A percentile compares a stretch with the other conserved stretches of the same genome.
Evolutionary conservation across 805 yeast species (phyloP).

Genomic region (Alloascoidea africana): DNA sequence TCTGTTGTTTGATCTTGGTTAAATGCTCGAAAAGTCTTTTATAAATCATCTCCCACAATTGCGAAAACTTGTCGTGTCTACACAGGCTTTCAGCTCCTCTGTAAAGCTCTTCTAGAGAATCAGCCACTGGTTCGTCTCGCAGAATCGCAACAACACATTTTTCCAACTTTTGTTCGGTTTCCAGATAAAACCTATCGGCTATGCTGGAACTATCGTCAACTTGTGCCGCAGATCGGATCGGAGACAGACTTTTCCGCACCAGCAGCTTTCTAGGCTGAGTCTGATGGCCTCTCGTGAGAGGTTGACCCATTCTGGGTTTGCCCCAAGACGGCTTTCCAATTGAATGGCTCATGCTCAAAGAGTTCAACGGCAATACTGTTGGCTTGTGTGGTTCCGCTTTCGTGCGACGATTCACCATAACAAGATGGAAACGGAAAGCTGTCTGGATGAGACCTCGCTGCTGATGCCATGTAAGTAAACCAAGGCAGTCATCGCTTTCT

Average conservation of each 20-base stretch:
- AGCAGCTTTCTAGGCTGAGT: constrained; percentile 1
- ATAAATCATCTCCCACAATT: constrained; percentile 11
- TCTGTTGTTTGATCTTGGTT: not conserved
- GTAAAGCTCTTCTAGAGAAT: constrained; percentile 15
- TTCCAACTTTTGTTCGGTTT: constrained; percentile 6
- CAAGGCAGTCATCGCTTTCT: too few relatives aligned
- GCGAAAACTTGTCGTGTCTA: constrained; percentile 11
- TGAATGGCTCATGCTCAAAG: too few relatives aligned
- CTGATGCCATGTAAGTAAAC: too few relatives aligned
- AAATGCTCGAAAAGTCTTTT: constrained; percentile 7
- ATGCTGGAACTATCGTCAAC: too few relatives aligned
- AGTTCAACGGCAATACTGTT: too few relatives aligned
- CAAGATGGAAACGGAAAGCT: too few relatives aligned
- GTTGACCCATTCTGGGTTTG: too few relatives aligned
- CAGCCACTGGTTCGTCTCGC: constrained; percentile 3
- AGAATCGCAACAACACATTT: constrained; percentile 9
- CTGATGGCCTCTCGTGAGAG: too few relatives aligned
- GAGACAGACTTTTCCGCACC: not conserved
- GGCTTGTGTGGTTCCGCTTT: too few relatives aligned
- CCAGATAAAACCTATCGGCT: constrained; percentile 2
- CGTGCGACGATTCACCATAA: too few relatives aligned
- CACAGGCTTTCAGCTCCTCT: constrained; percentile 16
- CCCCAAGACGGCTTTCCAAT: too few relatives aligned
- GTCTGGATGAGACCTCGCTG: too few relatives aligned
- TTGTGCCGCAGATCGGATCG: not conserved